Percentiles rank a stretch among this genome's conserved stretches.
phyloP scores from a whole-genome alignment of 2,329 filamentous ascomycete genomes.

The Gremmenia infestans region DNA sequence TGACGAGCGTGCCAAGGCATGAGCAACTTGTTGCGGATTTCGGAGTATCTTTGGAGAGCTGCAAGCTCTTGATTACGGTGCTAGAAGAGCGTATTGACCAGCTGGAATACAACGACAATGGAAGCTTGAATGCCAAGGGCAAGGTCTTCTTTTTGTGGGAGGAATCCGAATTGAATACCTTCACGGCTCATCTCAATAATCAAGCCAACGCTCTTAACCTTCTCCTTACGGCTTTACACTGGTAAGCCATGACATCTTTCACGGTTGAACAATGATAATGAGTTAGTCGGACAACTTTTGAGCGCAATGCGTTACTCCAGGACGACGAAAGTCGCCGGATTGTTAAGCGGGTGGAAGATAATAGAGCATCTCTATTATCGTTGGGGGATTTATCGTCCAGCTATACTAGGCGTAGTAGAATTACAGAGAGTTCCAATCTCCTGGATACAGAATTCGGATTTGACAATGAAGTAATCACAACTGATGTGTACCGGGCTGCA shows the following conservation, averaged over 20 bases:
- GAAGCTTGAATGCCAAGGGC: not conserved
- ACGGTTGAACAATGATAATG: not conserved
- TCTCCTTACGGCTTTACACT: conserved; percentile 2
- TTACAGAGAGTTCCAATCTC: not conserved
- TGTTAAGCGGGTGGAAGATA: conserved; percentile 1
- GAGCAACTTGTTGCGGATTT: conserved; percentile 6
- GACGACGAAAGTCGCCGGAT: conserved; percentile 3
- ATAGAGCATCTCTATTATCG: not conserved
- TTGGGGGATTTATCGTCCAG: not conserved
- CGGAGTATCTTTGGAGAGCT: not conserved
- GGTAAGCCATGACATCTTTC: not conserved
- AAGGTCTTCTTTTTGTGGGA: conserved; percentile 4
- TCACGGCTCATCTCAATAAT: conserved; percentile 3
- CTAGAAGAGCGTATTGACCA: conserved; percentile 2
- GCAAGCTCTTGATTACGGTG: conserved; percentile 1
- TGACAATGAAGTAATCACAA: conserved; percentile 2
- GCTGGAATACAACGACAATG: not conserved
- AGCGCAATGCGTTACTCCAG: conserved; percentile 1
- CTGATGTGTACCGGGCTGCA: conserved; percentile 4
- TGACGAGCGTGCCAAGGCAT: not conserved
- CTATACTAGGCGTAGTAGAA: not conserved
- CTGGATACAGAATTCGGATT: conserved; percentile 1
- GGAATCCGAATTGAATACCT: conserved; percentile 4
- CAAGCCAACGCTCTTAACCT: conserved; percentile 6
- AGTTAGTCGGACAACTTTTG: conserved; percentile 3